Evolutionary conservation across 495 filamentous ascomycete species (phyloP).

Genomic region (Umbilicaria muhlenbergii): DNA sequence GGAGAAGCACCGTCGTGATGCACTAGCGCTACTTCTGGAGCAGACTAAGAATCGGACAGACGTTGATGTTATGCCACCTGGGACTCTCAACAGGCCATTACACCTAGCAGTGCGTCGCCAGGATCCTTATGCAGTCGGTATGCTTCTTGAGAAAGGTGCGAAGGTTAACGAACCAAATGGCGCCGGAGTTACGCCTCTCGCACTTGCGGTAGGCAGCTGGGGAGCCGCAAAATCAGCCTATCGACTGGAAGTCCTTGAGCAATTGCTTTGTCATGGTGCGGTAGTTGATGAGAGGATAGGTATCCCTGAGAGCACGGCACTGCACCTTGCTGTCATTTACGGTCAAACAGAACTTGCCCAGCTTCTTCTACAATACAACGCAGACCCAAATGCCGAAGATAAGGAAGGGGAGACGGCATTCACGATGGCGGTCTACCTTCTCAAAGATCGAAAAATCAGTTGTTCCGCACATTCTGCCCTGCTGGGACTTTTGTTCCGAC

Average conservation of each 20-base stretch:
- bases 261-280: too few relatives aligned
- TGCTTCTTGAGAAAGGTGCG: conserved; percentile 6
- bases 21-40: conserved; percentile 3
- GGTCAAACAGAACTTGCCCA: neutral
- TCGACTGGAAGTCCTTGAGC: too few relatives aligned
- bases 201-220: neutral
- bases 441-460: too few relatives aligned
- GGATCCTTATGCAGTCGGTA: conserved; percentile 6
- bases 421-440: too few relatives aligned
- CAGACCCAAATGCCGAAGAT: conserved; percentile 35
- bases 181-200: conserved; percentile 2
- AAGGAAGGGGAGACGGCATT: conserved; percentile 18
- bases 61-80: conserved; percentile 4
- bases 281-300: too few relatives aligned
- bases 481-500: too few relatives aligned
- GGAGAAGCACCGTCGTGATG: conserved; percentile 2
- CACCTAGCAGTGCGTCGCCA: conserved; percentile 11
- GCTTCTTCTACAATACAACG: conserved; percentile 29
- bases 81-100: conserved; percentile 9
- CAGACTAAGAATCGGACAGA: conserved; percentile 1
- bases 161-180: conserved; percentile 2
- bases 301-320: too few relatives aligned
- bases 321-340: conserved; percentile 19
- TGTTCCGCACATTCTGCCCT: too few relatives aligned
- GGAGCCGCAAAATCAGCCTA: too few relatives aligned